A percentile compares a stretch with the other conserved stretches of the same genome.
Evolutionary conservation across 306 rosid species (phyloP).

Genomic region (Vicia sativa): DNA sequence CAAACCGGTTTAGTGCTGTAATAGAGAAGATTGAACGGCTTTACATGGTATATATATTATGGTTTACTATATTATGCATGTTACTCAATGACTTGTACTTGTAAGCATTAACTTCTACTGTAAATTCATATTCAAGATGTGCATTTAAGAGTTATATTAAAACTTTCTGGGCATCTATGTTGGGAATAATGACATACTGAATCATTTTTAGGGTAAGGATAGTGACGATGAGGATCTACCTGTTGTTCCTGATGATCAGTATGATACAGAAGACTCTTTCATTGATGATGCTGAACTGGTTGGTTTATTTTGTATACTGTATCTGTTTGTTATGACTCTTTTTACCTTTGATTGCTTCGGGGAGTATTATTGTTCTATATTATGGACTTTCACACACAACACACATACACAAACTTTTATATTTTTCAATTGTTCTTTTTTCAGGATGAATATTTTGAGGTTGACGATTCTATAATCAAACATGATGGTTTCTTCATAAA

Average conservation of each 20-base stretch:
- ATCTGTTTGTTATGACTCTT: conserved; percentile 32
- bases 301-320: conserved; percentile 42
- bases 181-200: too few relatives aligned
- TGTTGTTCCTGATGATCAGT: conserved; percentile 89
- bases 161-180: not conserved
- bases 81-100: conserved; percentile 16
- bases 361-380: conserved; percentile 29
- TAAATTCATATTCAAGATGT: conserved; percentile 31
- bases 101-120: conserved; percentile 18
- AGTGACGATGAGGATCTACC: conserved; percentile 83
- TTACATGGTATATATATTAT: conserved; percentile 62
- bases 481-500: conserved; percentile 95
- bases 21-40: conserved; percentile 98
- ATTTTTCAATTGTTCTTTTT: conserved; percentile 30
- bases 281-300: conserved; percentile 98
- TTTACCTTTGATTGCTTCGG: conserved; percentile 34
- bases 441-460: conserved; percentile 99
- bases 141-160: conserved; percentile 22
- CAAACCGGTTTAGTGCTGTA: conserved; percentile 96
- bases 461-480: conserved; percentile 85
- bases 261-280: conserved; percentile 97
- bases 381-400: conserved; percentile 8
- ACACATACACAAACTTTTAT: not conserved
- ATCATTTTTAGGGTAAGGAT: conserved; percentile 81
- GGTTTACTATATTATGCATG: not conserved